Evolutionary conservation across 352 stramenopile species (phyloP).

Genomic region (Hyaloperonospora brassicae): DNA sequence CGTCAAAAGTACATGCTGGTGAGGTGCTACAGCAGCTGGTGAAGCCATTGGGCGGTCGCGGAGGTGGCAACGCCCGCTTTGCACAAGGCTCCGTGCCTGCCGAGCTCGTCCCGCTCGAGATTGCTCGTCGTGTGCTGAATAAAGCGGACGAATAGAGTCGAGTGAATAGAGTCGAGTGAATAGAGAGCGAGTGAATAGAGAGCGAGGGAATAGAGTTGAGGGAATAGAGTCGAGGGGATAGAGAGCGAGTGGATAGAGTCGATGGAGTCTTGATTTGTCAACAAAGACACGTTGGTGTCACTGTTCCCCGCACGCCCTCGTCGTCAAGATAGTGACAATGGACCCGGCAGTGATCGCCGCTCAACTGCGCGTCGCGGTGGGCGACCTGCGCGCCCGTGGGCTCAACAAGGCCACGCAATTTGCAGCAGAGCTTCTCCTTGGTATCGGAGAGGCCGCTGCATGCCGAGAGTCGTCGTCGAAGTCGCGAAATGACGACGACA

Average conservation of each 20-base stretch:
- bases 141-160: slow-evolving; percentile 1
- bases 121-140: slow-evolving; percentile 20
- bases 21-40: slow-evolving; percentile 49
- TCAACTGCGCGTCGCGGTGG: slow-evolving; percentile 45
- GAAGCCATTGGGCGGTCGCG: slow-evolving; percentile 42
- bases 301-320: neutral
- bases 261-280: too few species aligned
- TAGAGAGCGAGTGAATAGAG: slow-evolving; percentile 2
- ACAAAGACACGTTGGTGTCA: neutral
- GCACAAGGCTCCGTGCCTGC: slow-evolving; percentile 44
- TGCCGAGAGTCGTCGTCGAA: slow-evolving; percentile 6
- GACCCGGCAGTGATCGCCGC: slow-evolving; percentile 22
- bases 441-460: slow-evolving; percentile 38
- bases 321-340: slow-evolving; percentile 9
- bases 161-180: slow-evolving; percentile 5
- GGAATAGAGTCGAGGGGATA: slow-evolving; percentile 1
- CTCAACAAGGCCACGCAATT: slow-evolving; percentile 68
- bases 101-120: slow-evolving; percentile 12
- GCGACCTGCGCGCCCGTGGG: slow-evolving; percentile 42
- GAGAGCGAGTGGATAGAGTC: neutral
- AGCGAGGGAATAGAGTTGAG: slow-evolving; percentile 1
- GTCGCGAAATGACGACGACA: slow-evolving; percentile 3
- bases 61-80: slow-evolving; percentile 53
- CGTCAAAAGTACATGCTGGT: slow-evolving; percentile 35
- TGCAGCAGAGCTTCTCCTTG: slow-evolving; percentile 65